Evolutionary conservation across 768 basidiomycete species (phyloP).

Genomic region (Amanita pseudoporphyria): DNA sequence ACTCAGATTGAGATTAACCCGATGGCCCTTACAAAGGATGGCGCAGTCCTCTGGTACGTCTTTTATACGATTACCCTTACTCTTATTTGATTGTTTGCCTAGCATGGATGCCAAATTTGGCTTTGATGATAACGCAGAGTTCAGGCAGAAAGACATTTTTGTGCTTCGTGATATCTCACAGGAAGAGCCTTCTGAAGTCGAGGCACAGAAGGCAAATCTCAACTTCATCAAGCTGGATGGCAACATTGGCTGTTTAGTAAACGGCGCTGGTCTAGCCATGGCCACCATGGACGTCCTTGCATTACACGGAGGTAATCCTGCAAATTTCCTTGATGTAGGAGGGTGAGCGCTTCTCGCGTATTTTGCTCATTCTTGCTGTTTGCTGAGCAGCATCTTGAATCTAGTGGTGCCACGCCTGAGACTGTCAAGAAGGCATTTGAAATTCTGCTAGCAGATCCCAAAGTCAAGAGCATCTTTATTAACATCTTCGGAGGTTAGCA

Average conservation of each 20-base stretch:
- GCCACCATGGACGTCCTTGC: constrained; percentile 99
- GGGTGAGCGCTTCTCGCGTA: constrained; percentile 40
- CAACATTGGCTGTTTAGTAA: constrained; percentile 93
- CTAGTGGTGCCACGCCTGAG: constrained; percentile 93
- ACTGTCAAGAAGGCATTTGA: constrained; percentile 99
- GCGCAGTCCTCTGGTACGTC: constrained; percentile 82
- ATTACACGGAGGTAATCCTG: constrained; percentile 91
- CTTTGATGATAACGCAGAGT: constrained; percentile 99
- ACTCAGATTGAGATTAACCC: constrained; percentile 99
- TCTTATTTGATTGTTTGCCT: neutral
- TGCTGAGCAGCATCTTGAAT: neutral
- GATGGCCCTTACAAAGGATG: constrained; percentile 85
- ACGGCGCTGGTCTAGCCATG: constrained; percentile 98
- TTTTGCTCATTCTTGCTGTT: neutral
- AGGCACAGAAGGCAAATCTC: constrained; percentile 91
- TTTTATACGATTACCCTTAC: constrained; percentile 1
- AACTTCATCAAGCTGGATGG: constrained; percentile 99
- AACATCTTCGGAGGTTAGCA: constrained; percentile 88
- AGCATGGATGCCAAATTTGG: constrained; percentile 99
- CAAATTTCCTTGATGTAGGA: constrained; percentile 98
- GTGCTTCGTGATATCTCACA: constrained; percentile 85
- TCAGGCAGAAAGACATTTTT: constrained; percentile 90
- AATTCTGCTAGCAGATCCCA: constrained; percentile 80
- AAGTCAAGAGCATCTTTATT: constrained; percentile 98
- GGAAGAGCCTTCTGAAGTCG: constrained; percentile 96